Evolutionary conservation across 2,329 filamentous ascomycete genomes (phyloP).

Genomic region (Gliomastix tumulicola): DNA sequence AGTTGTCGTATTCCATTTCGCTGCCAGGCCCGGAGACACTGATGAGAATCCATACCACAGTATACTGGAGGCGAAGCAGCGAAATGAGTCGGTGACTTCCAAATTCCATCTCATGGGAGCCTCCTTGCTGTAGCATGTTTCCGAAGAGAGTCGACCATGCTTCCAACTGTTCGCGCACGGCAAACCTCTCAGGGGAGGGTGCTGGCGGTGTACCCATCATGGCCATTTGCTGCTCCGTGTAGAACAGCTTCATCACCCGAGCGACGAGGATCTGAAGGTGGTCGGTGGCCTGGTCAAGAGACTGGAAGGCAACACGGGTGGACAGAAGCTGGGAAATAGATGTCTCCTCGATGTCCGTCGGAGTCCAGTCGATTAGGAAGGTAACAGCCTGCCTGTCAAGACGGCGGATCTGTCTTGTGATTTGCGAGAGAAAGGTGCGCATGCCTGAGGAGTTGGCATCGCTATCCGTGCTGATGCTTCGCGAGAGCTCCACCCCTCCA

Average conservation of each 20-base stretch:
- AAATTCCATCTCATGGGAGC: constrained; percentile 5
- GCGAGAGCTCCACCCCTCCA: constrained; percentile 21
- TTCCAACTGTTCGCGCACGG: constrained; percentile 13
- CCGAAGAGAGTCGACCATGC: constrained; percentile 17
- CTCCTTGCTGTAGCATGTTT: constrained; percentile 12
- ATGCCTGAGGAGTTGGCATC: constrained; percentile 7
- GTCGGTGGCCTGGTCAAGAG: constrained; percentile 22
- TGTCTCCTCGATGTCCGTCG: constrained; percentile 15
- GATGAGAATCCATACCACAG: constrained; percentile 16
- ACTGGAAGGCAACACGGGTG: constrained; percentile 12
- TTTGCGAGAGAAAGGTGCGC: constrained; percentile 15
- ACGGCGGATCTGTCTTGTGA: constrained; percentile 23
- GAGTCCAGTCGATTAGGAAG: constrained; percentile 25
- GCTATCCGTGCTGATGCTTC: constrained; percentile 9
- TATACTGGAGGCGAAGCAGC: constrained; percentile 22
- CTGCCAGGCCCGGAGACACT: constrained; percentile 11
- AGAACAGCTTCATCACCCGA: constrained; percentile 18
- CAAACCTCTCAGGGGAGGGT: constrained; percentile 4
- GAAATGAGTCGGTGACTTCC: constrained; percentile 10
- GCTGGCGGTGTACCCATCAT: constrained; percentile 4
- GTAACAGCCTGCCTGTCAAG: constrained; percentile 25
- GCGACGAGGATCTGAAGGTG: constrained; percentile 19
- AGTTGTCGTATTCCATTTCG: constrained; percentile 20
- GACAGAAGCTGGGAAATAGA: constrained; percentile 6
- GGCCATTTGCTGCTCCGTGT: constrained; percentile 12